These are phyloP conservation scores for Hordeum vulgare DNA, from an alignment of 176 grass and related monocot genomes.

Conservation along the genomic window MorexV3_pseudomolecules_assembly NC_058523.1:442406335-442406834, in stretches of 20 bases:
- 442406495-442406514: conserved; percentile 64
- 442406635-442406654: conserved; percentile 37
- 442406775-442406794: conserved; percentile 49
- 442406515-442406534: conserved; percentile 40
- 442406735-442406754: conserved; percentile 52
- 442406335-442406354: conserved; percentile 39
- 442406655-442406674: conserved; percentile 47
- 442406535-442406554: conserved; percentile 48
- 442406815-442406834: conserved; percentile 52
- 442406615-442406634: conserved; percentile 47
- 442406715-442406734: conserved; percentile 61
- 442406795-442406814: conserved; percentile 78
- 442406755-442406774: conserved; percentile 37
- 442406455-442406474: conserved; percentile 44
- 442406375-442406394: conserved; percentile 37
- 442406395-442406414: conserved; percentile 57
- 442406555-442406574: conserved; percentile 20
- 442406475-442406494: conserved; percentile 59
- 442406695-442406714: conserved; percentile 51
- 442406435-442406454: conserved; percentile 20
- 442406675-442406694: conserved; percentile 32
- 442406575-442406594: conserved; percentile 21
- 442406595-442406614: conserved; percentile 45
- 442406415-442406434: conserved; percentile 50
- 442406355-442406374: conserved; percentile 37